Conservation (phyloP, 1,284 basidiomycete species). For the Melampsora americana region DNA sequence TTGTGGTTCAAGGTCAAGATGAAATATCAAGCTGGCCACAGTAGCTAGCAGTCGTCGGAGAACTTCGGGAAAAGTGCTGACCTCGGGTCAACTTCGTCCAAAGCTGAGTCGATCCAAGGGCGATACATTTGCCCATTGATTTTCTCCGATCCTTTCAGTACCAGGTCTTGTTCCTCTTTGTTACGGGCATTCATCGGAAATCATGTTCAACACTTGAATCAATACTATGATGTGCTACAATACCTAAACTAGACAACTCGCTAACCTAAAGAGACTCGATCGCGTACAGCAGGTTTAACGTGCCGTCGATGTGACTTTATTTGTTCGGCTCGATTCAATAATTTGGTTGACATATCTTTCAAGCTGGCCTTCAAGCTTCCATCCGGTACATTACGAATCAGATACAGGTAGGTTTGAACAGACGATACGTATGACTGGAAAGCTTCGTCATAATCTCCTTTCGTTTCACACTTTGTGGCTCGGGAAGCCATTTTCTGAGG, state of each 20-base stretch:
- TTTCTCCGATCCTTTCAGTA: constrained; percentile 27
- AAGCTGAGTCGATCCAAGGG: constrained; percentile 1
- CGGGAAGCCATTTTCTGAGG: constrained; percentile 20
- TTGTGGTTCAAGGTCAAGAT: no score
- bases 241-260: not conserved
- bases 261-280: constrained; percentile 26
- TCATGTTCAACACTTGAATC: no score
- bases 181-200: no score
- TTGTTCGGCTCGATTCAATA: constrained; percentile 35
- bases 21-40: not conserved
- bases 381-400: constrained; percentile 15
- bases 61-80: no score
- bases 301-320: constrained; percentile 29
- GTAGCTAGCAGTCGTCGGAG: not conserved
- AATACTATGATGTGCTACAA: no score
- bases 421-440: constrained; percentile 21
- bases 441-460: constrained; percentile 35
- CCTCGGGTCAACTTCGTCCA: no score
- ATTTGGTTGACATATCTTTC: constrained; percentile 33
- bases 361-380: constrained; percentile 12
- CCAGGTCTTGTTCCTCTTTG: constrained; percentile 30
- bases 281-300: constrained; percentile 15
- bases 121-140: constrained; percentile 22
- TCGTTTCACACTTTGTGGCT: constrained; percentile 22
- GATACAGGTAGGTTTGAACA: constrained; percentile 26